Conservation (phyloP, 2,329 filamentous ascomycete genomes). For the Rhytidhysteron rufulum region DNA sequence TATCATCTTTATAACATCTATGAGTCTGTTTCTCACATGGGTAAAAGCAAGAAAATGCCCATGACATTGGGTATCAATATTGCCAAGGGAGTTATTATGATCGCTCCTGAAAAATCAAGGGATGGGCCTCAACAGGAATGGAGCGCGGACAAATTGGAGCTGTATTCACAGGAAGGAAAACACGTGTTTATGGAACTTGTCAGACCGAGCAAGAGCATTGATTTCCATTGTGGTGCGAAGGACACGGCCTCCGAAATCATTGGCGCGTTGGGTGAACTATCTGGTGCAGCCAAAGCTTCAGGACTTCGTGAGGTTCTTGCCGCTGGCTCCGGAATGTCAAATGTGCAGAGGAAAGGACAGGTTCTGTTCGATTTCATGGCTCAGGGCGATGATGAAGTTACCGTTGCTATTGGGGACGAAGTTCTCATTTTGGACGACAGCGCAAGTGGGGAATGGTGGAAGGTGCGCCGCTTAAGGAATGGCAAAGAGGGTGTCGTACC, state of each 20-base stretch:
- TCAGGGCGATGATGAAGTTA: slow-evolving; percentile 94
- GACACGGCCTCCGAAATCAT: slow-evolving; percentile 96
- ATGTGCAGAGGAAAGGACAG: slow-evolving; percentile 72
- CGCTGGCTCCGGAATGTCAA: slow-evolving; percentile 62
- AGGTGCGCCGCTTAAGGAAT: slow-evolving; percentile 84
- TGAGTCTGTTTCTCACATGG: slow-evolving; percentile 95
- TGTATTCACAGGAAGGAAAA: slow-evolving; percentile 97
- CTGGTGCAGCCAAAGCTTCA: slow-evolving; percentile 79
- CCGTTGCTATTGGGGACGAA: slow-evolving; percentile 83
- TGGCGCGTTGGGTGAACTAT: slow-evolving; percentile 78
- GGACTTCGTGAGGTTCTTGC: slow-evolving; percentile 80
- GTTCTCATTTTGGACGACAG: slow-evolving; percentile 84
- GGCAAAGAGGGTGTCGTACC: slow-evolving; percentile 94
- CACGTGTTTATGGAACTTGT: slow-evolving; percentile 95
- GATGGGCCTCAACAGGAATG: slow-evolving; percentile 88
- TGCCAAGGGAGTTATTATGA: slow-evolving; percentile 81
- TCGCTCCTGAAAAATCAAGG: slow-evolving; percentile 77
- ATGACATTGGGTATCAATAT: slow-evolving; percentile 95
- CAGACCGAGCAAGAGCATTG: slow-evolving; percentile 86
- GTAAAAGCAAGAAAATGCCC: slow-evolving; percentile 96
- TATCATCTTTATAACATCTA: slow-evolving; percentile 97
- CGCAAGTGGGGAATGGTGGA: slow-evolving; percentile 98
- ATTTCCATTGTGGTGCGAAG: slow-evolving; percentile 96
- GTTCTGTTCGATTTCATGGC: slow-evolving; percentile 96
- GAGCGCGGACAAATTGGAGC: slow-evolving; percentile 91